phyloP scores from a whole-genome alignment of 768 basidiomycete species.

The Rhodotorula taiwanensis region DNA sequence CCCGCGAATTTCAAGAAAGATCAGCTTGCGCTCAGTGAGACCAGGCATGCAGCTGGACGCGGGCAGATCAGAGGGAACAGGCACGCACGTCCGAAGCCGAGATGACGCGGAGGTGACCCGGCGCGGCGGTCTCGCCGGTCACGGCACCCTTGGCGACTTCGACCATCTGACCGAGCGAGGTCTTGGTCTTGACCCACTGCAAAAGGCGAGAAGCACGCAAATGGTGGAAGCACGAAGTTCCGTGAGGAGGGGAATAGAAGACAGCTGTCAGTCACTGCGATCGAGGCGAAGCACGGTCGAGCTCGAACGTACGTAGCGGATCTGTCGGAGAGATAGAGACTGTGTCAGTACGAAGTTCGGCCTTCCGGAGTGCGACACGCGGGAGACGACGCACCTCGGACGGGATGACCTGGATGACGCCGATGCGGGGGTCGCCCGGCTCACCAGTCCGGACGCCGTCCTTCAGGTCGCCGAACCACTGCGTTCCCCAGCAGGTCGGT shows the following conservation, averaged over 20 bases:
- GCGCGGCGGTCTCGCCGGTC: conserved; percentile 37
- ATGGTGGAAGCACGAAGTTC: background rate
- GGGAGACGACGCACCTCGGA: conserved; percentile 19
- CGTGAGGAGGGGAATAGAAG: background rate
- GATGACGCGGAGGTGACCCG: conserved; percentile 29
- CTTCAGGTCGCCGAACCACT: conserved; percentile 33
- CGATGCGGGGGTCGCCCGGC: conserved; percentile 34
- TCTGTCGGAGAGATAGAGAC: background rate
- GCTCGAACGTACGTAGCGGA: conserved; percentile 19
- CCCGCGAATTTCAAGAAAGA: too few relatives aligned
- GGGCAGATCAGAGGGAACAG: background rate
- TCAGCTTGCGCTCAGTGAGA: background rate
- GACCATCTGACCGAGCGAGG: conserved; percentile 18
- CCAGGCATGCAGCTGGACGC: background rate
- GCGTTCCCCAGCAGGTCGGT: too few relatives aligned
- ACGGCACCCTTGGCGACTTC: conserved; percentile 37
- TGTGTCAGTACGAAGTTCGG: background rate
- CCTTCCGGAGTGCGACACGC: rapidly evolving
- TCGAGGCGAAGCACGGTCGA: background rate
- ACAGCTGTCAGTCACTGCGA: too few relatives aligned
- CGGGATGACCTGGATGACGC: conserved; percentile 36
- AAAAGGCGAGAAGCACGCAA: background rate
- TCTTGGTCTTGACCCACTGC: conserved; percentile 31
- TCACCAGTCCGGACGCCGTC: conserved; percentile 32
- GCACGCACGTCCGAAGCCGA: conserved; percentile 21